A percentile compares a stretch with the other conserved stretches of the same genome.
phyloP scores from a whole-genome alignment of 2,329 filamentous ascomycete species.

The Trichoderma polysporum region DNA sequence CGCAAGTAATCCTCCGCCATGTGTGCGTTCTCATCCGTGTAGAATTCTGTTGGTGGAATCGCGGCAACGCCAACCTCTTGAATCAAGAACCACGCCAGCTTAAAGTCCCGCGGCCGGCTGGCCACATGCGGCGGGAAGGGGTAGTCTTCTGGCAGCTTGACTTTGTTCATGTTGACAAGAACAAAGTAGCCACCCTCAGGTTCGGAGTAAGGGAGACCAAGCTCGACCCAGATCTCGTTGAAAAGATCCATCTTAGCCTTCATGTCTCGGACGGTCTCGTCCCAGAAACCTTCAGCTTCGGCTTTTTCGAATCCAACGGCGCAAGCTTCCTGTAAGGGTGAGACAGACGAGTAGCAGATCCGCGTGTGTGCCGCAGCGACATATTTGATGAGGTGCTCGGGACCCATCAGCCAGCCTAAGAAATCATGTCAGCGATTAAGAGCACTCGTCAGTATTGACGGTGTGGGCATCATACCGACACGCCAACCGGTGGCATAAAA shows the following conservation, averaged over 20 bases:
- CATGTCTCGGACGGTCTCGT: conserved; percentile 80
- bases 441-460: neutral
- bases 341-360: conserved; percentile 94
- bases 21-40: conserved; percentile 78
- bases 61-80: conserved; percentile 94
- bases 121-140: conserved; percentile 88
- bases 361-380: conserved; percentile 90
- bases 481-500: conserved; percentile 98
- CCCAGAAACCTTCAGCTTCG: conserved; percentile 83
- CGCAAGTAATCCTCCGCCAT: conserved; percentile 91
- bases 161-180: conserved; percentile 86
- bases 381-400: conserved; percentile 83
- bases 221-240: conserved; percentile 76
- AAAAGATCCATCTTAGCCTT: conserved; percentile 83
- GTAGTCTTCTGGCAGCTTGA: conserved; percentile 80
- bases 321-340: conserved; percentile 88
- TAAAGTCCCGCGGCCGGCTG: conserved; percentile 84
- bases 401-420: conserved; percentile 83
- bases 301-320: conserved; percentile 94
- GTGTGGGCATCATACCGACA: conserved; percentile 50
- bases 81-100: conserved; percentile 94
- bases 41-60: conserved; percentile 96
- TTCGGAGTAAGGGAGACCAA: conserved; percentile 78
- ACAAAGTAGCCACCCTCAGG: conserved; percentile 98
- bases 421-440: neutral